phyloP scores from a whole-genome alignment of 2,329 filamentous ascomycete species.

The Macroventuria anomochaeta region DNA sequence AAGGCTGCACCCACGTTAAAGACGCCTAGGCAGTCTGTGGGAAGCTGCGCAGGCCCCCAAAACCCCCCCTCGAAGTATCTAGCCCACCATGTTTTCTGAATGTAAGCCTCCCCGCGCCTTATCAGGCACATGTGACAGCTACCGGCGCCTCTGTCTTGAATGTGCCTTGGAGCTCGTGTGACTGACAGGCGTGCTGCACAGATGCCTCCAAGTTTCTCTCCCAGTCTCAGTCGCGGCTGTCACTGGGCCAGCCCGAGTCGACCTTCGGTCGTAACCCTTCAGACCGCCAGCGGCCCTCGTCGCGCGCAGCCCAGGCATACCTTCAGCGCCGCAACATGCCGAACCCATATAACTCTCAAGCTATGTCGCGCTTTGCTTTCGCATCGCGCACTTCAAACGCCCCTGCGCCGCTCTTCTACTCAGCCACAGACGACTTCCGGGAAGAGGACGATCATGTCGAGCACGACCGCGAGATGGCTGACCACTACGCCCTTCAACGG shows the following conservation, averaged over 20 bases:
- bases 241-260: constrained; percentile 65
- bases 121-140: constrained; percentile 44
- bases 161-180: constrained; percentile 47
- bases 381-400: constrained; percentile 76
- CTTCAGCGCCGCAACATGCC: constrained; percentile 59
- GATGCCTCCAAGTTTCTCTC: constrained; percentile 98
- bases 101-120: constrained; percentile 66
- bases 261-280: constrained; percentile 57
- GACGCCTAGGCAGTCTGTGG: constrained; percentile 19
- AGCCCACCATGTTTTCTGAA: constrained; percentile 77
- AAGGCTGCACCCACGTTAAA: constrained; percentile 32
- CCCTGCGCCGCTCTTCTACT: constrained; percentile 93
- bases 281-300: constrained; percentile 53
- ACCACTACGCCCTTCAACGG: constrained; percentile 88
- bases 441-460: constrained; percentile 95
- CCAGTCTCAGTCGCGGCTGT: constrained; percentile 92
- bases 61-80: constrained; percentile 10
- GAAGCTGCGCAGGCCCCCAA: constrained; percentile 30
- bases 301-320: constrained; percentile 59
- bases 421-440: constrained; percentile 84
- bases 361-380: constrained; percentile 78
- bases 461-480: constrained; percentile 88
- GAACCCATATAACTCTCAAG: constrained; percentile 77
- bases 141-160: constrained; percentile 37
- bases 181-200: constrained; percentile 56